Conservation (phyloP, 2,329 filamentous ascomycete genomes). For the Paracorniculantispora psalliotae region DNA sequence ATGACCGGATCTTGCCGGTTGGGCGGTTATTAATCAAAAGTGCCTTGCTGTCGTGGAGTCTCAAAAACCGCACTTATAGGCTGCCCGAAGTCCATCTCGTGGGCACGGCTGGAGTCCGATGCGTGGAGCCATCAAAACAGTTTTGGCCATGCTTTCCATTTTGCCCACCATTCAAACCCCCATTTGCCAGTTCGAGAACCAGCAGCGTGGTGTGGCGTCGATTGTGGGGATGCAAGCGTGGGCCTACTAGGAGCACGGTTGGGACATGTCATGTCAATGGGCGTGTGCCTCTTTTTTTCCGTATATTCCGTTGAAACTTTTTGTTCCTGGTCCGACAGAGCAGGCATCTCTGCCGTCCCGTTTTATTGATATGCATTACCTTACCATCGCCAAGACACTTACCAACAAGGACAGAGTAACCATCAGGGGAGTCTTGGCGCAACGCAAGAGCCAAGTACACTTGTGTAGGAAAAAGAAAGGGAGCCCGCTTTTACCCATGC, state of each 20-base stretch:
- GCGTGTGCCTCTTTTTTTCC: neutral
- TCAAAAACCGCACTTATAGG: neutral
- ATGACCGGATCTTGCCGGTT: neutral
- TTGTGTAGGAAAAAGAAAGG: neutral
- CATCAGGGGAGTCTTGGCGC: neutral
- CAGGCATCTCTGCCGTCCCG: no score
- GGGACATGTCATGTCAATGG: no score
- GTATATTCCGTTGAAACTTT: neutral
- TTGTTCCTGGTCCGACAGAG: neutral
- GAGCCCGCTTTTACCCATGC: neutral
- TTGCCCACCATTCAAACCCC: no score
- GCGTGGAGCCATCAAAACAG: neutral
- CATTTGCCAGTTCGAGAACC: no score
- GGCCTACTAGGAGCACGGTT: no score
- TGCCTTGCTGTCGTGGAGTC: neutral
- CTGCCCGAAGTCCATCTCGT: no score
- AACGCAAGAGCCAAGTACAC: neutral
- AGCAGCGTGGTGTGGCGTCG: no score
- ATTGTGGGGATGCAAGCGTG: no score
- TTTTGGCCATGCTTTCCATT: neutral
- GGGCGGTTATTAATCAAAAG: neutral
- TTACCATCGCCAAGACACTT: neutral
- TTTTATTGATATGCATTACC: neutral
- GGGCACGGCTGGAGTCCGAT: neutral
- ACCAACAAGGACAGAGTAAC: neutral